phyloP scores from a whole-genome alignment of 2,329 filamentous ascomycete genomes.

The Neoascochyta sp. region DNA sequence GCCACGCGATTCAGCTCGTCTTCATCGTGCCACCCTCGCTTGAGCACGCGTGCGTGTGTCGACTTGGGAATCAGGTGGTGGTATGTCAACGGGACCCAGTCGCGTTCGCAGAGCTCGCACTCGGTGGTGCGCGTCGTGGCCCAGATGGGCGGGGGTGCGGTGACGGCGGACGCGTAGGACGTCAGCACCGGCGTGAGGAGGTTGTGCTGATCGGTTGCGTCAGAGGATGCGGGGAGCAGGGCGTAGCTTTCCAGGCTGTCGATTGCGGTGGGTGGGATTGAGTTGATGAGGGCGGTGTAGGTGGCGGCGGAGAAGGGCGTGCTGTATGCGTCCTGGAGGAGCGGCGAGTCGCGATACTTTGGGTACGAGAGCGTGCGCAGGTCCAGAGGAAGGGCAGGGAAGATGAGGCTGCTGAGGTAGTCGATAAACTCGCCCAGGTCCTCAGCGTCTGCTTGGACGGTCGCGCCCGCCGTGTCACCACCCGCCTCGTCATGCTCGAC shows the following conservation, averaged over 20 bases:
- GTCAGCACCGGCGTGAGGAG: conserved; percentile 64
- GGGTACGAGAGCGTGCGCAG: conserved; percentile 62
- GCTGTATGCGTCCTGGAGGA: conserved; percentile 55
- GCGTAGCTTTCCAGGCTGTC: conserved; percentile 68
- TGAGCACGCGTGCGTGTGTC: conserved; percentile 71
- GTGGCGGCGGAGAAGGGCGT: conserved; percentile 53
- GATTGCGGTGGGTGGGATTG: conserved; percentile 57
- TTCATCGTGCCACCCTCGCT: conserved; percentile 73
- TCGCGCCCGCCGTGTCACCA: background rate
- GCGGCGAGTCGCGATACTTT: conserved; percentile 48
- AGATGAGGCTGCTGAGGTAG: conserved; percentile 69
- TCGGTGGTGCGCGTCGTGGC: conserved; percentile 50
- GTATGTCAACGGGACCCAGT: conserved; percentile 74
- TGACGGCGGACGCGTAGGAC: conserved; percentile 57
- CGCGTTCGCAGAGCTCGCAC: conserved; percentile 74
- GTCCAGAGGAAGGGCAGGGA: conserved; percentile 58
- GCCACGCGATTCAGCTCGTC: conserved; percentile 76
- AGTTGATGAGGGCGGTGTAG: conserved; percentile 48
- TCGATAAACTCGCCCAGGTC: conserved; percentile 78
- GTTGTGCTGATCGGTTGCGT: conserved; percentile 39
- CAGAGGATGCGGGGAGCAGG: conserved; percentile 50
- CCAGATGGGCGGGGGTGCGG: conserved; percentile 62
- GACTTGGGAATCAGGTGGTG: conserved; percentile 81
- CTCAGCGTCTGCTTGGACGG: conserved; percentile 49
- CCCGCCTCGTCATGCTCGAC: conserved; percentile 1